Evolutionary conservation across 2,329 filamentous ascomycete genomes (phyloP).

Genomic region (Curvularia eragrostidis): DNA sequence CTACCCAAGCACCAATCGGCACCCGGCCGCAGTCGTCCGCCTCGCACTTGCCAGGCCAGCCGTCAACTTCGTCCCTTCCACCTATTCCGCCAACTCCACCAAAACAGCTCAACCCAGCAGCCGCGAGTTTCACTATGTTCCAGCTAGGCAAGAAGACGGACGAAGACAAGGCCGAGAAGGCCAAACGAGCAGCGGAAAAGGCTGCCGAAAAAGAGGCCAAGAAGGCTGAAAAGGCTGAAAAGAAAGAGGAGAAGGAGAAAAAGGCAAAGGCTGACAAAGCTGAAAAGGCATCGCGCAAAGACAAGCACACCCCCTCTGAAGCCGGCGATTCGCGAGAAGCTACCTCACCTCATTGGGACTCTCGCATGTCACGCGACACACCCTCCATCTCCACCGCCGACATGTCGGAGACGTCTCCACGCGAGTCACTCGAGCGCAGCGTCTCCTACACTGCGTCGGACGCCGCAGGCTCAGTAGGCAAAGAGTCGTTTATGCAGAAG

Average conservation of each 20-base stretch:
- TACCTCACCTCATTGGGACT: conserved; percentile 31
- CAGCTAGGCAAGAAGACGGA: conserved; percentile 40
- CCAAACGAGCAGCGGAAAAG: conserved; percentile 34
- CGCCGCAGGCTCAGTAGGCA: conserved; percentile 45
- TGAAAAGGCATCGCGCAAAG: conserved; percentile 45
- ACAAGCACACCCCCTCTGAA: conserved; percentile 42
- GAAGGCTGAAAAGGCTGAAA: conserved; percentile 42
- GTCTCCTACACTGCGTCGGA: conserved; percentile 49
- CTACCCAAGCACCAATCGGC: conserved; percentile 74
- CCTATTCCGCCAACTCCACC: conserved; percentile 57
- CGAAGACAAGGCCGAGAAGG: conserved; percentile 44
- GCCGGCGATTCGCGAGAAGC: conserved; percentile 38
- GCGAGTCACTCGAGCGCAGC: conserved; percentile 51
- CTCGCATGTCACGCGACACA: conserved; percentile 53
- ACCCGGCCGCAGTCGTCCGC: conserved; percentile 71
- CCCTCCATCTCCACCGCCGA: conserved; percentile 53
- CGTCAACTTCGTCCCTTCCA: conserved; percentile 26
- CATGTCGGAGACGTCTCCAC: conserved; percentile 44
- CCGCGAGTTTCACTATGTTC: conserved; percentile 76
- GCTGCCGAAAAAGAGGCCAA: conserved; percentile 49
- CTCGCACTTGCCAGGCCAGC: conserved; percentile 49
- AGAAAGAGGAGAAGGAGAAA: conserved; percentile 49
- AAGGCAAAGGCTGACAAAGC: conserved; percentile 46
- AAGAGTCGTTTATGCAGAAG: conserved; percentile 59
- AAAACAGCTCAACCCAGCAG: conserved; percentile 77